These are phyloP conservation scores for Alternaria panax DNA, from an alignment of 2,329 filamentous ascomycete species.

Conservation along the genomic window DNA sequence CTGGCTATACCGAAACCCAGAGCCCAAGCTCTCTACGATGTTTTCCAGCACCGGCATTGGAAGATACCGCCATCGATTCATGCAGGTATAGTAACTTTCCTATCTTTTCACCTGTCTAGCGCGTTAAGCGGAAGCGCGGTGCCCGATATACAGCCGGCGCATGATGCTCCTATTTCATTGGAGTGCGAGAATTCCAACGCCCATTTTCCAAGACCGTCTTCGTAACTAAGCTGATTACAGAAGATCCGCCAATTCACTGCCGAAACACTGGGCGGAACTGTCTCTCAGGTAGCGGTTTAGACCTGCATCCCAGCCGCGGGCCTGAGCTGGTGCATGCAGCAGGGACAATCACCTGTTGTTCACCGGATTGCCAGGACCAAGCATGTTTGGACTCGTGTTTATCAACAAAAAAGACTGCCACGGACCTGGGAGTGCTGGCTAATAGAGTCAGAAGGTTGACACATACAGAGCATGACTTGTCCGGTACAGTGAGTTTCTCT, in stretches of 20 bases:
- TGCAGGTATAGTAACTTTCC: constrained; percentile 27
- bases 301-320: constrained; percentile 25
- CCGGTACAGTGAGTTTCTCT: constrained; percentile 28
- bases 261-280: constrained; percentile 21
- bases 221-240: constrained; percentile 34
- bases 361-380: constrained; percentile 32
- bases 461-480: constrained; percentile 27
- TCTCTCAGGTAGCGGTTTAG: constrained; percentile 25
- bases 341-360: constrained; percentile 34
- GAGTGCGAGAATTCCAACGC: constrained; percentile 3
- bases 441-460: constrained; percentile 29
- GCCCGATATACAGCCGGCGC: constrained; percentile 13
- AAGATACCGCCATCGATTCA: constrained; percentile 11
- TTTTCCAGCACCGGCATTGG: constrained; percentile 24
- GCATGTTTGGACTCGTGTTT: constrained; percentile 31
- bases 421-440: constrained; percentile 28
- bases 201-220: constrained; percentile 12
- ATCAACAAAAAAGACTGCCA: constrained; percentile 36
- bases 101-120: constrained; percentile 6
- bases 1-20: constrained; percentile 20
- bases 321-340: constrained; percentile 28
- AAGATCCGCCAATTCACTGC: constrained; percentile 21
- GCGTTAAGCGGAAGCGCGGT: constrained; percentile 17
- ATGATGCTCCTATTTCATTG: constrained; percentile 16
- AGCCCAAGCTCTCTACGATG: constrained; percentile 34